These are phyloP conservation scores for Sesbania bispinosa DNA, from an alignment of 306 rosid species.

Conservation along the genomic window DNA sequence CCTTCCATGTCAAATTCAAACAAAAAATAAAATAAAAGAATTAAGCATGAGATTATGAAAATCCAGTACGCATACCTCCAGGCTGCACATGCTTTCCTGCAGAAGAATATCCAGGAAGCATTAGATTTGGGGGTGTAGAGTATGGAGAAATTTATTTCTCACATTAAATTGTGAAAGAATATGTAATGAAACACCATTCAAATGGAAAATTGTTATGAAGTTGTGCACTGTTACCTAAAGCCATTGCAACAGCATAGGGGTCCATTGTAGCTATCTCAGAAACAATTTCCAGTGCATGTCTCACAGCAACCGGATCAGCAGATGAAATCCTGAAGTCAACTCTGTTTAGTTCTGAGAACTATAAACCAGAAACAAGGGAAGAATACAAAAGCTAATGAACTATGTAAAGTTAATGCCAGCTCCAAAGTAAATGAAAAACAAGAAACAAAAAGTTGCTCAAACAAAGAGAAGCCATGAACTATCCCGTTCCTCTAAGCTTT, in stretches of 20 bases:
- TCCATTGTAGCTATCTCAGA: conserved; percentile 87
- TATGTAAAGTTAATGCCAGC: conserved; percentile 1
- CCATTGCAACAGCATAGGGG: conserved; percentile 91
- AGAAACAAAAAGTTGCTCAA: conserved; percentile 4
- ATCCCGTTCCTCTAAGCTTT: not conserved
- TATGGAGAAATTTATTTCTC: not conserved
- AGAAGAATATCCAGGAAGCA: conserved; percentile 32
- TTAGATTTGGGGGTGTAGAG: conserved; percentile 32
- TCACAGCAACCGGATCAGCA: conserved; percentile 96
- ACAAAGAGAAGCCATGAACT: not conserved
- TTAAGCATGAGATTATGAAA: conserved; percentile 15
- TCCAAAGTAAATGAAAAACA: not conserved
- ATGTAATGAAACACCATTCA: conserved; percentile 7
- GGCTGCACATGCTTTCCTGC: conserved; percentile 88
- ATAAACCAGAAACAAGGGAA: conserved; percentile 12
- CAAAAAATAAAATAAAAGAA: conserved; percentile 1
- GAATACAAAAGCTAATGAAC: conserved; percentile 26
- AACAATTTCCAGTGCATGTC: conserved; percentile 88
- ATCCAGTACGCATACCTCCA: conserved; percentile 62
- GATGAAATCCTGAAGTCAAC: conserved; percentile 66
- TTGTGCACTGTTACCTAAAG: conserved; percentile 53
- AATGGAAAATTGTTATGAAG: not conserved
- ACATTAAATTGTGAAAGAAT: conserved; percentile 12
- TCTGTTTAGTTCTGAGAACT: conserved; percentile 27
- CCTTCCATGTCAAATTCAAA: conserved; percentile 10